These are phyloP conservation scores for Serendipita sp. DNA, from an alignment of 768 basidiomycete genomes.

Conservation along the genomic window DNA sequence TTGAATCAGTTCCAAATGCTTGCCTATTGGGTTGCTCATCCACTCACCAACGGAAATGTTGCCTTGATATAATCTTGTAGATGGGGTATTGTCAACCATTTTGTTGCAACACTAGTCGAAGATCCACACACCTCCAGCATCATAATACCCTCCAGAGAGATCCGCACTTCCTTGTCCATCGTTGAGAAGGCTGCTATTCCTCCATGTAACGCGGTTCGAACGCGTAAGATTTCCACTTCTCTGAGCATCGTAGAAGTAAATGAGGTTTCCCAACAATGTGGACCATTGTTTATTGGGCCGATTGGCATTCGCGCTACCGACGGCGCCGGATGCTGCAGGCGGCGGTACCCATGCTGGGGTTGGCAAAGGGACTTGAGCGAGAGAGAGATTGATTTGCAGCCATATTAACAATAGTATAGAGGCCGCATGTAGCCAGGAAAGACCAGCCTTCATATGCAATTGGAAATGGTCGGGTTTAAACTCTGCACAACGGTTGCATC, in stretches of 20 bases:
- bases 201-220: conserved; percentile 66
- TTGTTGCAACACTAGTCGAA: neutral
- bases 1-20: neutral
- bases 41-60: conserved; percentile 61
- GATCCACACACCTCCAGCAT: conserved; percentile 59
- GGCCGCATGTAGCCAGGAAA: conserved; percentile 1
- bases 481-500: no score
- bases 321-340: conserved; percentile 37
- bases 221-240: conserved; percentile 58
- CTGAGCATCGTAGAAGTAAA: conserved; percentile 89
- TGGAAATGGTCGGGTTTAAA: no score
- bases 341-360: conserved; percentile 51
- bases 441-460: neutral
- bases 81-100: neutral
- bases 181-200: conserved; percentile 60
- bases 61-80: conserved; percentile 69
- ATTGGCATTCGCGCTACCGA: conserved; percentile 21
- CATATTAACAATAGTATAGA: neutral
- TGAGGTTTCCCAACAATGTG: conserved; percentile 55
- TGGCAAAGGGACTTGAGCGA: conserved; percentile 48
- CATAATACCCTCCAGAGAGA: conserved; percentile 77
- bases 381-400: conserved; percentile 15
- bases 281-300: conserved; percentile 69
- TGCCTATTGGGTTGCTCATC: conserved; percentile 20
- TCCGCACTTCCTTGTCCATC: conserved; percentile 73